These are phyloP conservation scores for Lactifluus echinatus DNA, from an alignment of 768 basidiomycete species.

Conservation along the genomic window DNA sequence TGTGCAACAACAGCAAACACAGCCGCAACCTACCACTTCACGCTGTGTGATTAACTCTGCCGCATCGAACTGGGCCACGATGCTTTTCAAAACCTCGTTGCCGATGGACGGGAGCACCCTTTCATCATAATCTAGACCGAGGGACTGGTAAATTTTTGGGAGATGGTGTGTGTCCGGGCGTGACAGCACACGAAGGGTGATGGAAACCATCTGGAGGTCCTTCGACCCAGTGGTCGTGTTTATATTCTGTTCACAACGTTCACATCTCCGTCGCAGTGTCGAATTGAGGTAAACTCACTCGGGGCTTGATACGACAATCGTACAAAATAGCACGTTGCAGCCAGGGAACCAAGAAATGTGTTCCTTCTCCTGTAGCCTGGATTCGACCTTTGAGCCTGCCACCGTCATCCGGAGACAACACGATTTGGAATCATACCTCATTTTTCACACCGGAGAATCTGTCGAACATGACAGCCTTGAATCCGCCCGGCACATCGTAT, in stretches of 20 bases:
- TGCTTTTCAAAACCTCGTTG: slow-evolving; percentile 95
- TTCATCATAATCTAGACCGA: slow-evolving; percentile 97
- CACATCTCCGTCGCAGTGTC: not conserved
- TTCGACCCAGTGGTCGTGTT: slow-evolving; percentile 99
- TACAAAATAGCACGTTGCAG: slow-evolving; percentile 93
- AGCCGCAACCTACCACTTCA: slow-evolving; percentile 66
- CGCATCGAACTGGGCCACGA: slow-evolving; percentile 97
- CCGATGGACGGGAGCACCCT: slow-evolving; percentile 95
- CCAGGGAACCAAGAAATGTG: slow-evolving; percentile 94
- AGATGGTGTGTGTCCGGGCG: slow-evolving; percentile 85
- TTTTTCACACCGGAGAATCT: slow-evolving; percentile 87
- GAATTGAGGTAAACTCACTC: slow-evolving; percentile 41
- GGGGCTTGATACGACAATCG: slow-evolving; percentile 94
- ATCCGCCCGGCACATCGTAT: slow-evolving; percentile 71
- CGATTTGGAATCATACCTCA: slow-evolving; percentile 39
- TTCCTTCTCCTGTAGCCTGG: slow-evolving; percentile 86
- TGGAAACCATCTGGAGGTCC: slow-evolving; percentile 97
- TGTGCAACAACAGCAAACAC: not conserved
- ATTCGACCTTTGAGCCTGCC: not conserved
- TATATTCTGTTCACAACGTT: slow-evolving; percentile 59
- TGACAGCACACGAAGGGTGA: slow-evolving; percentile 92
- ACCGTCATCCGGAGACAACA: not conserved
- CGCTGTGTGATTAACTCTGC: slow-evolving; percentile 95
- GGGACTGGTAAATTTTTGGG: slow-evolving; percentile 86
- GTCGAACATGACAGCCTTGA: slow-evolving; percentile 96